Conservation (phyloP, 371 early-diverging fungal species). For the Enterospora canceri region DNA sequence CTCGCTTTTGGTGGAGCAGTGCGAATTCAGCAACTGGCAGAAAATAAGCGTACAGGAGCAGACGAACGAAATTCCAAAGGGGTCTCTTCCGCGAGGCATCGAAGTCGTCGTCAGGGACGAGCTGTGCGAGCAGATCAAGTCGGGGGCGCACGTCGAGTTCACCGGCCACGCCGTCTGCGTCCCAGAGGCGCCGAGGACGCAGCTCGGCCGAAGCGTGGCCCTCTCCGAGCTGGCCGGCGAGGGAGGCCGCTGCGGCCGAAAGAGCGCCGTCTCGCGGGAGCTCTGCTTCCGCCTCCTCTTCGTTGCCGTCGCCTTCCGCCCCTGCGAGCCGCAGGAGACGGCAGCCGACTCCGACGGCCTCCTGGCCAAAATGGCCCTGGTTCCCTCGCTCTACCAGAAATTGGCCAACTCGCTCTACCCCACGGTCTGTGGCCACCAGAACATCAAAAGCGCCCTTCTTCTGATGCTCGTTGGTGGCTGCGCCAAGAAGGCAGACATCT, state of each 20-base stretch:
- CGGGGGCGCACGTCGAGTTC: slow-evolving; percentile 80
- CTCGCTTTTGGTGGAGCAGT: slow-evolving; percentile 68
- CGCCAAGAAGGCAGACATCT: slow-evolving; percentile 69
- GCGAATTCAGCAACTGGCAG: slow-evolving; percentile 91
- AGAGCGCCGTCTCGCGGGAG: slow-evolving; percentile 26
- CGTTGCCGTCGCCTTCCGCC: slow-evolving; percentile 25
- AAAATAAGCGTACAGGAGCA: slow-evolving; percentile 89
- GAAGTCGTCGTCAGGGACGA: slow-evolving; percentile 89
- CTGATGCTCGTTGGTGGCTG: slow-evolving; percentile 57
- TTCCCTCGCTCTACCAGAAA: slow-evolving; percentile 63
- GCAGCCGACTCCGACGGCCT: slow-evolving; percentile 26
- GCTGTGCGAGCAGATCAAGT: slow-evolving; percentile 81
- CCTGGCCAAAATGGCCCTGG: slow-evolving; percentile 36
- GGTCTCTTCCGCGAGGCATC: slow-evolving; percentile 86
- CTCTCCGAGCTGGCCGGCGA: slow-evolving; percentile 15
- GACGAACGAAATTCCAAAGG: slow-evolving; percentile 83
- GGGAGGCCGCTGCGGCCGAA: slow-evolving; percentile 10
- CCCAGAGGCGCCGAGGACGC: slow-evolving; percentile 59
- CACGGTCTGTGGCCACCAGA: slow-evolving; percentile 54
- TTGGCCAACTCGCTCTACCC: slow-evolving; percentile 66
- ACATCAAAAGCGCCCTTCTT: slow-evolving; percentile 55
- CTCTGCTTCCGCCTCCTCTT: slow-evolving; percentile 38
- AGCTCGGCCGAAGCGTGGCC: slow-evolving; percentile 18
- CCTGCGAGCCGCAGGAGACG: background rate
- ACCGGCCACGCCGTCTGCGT: slow-evolving; percentile 83